Base-by-base conservation (phyloP, 257 asterid species). In the Forsythia suspensa region DNA sequence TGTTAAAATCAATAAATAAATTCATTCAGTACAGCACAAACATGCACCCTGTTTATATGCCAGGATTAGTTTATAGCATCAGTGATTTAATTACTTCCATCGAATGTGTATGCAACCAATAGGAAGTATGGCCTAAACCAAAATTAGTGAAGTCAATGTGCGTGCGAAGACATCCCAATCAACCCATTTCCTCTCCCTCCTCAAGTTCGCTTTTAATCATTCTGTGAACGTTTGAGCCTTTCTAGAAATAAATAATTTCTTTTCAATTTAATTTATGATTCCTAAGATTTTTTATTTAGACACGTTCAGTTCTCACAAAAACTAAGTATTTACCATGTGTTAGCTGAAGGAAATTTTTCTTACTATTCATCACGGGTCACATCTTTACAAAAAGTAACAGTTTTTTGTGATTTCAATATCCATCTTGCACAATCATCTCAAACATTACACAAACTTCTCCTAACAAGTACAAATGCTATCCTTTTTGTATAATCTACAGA, bases 1-100 rank as follows among this genome's bases (percentile, higher is more conserved):
- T 94, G 82, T 40, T 29, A 71, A 76, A 46, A 29, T 29, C 34
- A 29, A 46, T 20, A 63, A 63, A 63, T 9, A 24, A 3, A 3
- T 3, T 48, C 55, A 12, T 48, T 55, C 65, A 55, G 65, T 55
- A 55, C 24, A 16, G 24, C 18, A 18, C 18, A 18, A 55, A 18
- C 65, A 18, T 55, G 24, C 24, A 55, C 18, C 21, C 24, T 8
- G 16, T 55, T 18, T 55, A 55, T 21, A 55, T 55, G 65, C 65
- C 9, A 1, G 24, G 24, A n/a, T 18, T 18, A 55, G n/a, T 48
- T 48, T 48, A 48, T 48, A 48, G n/a, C 55, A 48, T 48, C 10
- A 55, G 65, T 6, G 65, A 18, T 55, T 55, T 55, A 55, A n/a
- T 55, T 18, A 55, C 29, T 18, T 8, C 65, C 24, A 55, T 15